Percentiles rank a stretch among this genome's conserved stretches.
phyloP scores from a whole-genome alignment of 495 filamentous ascomycete genomes.

The Penicillium waksmanii region DNA sequence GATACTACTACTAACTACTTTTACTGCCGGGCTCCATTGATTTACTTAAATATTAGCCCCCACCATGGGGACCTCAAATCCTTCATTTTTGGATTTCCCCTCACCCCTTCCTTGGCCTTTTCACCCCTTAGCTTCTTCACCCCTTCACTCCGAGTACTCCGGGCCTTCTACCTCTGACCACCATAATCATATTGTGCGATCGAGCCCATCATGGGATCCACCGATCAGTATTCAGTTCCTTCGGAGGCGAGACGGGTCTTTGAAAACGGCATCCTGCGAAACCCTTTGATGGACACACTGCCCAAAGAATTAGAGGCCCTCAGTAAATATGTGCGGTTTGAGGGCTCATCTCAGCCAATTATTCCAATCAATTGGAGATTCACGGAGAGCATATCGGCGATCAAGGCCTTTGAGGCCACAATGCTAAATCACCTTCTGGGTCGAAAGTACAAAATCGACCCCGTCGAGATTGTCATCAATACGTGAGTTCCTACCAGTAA shows the following conservation, averaged over 20 bases:
- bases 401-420: slow-evolving; percentile 65
- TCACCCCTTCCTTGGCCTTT: no score
- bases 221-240: slow-evolving; percentile 5
- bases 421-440: slow-evolving; percentile 56
- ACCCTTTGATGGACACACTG: slow-evolving; percentile 13
- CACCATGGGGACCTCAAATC: no score
- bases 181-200: neutral
- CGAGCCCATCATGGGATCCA: neutral
- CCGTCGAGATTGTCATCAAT: slow-evolving; percentile 51
- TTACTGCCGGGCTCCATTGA: no score
- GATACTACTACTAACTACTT: no score
- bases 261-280: slow-evolving; percentile 14
- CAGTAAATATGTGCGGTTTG: slow-evolving; percentile 6
- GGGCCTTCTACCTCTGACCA: neutral
- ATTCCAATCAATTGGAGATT: slow-evolving; percentile 50
- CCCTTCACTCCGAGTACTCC: no score
- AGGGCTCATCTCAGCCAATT: slow-evolving; percentile 7
- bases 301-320: neutral
- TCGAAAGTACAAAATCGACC: slow-evolving; percentile 34
- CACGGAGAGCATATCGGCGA: slow-evolving; percentile 58
- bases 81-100: no score
- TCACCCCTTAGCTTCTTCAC: no score
- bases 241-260: slow-evolving; percentile 7
- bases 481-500: slow-evolving; percentile 39
- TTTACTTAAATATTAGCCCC: no score